These are phyloP conservation scores for Triangularia setosa DNA, from an alignment of 2,329 filamentous ascomycete species.

Conservation along the genomic window DNA sequence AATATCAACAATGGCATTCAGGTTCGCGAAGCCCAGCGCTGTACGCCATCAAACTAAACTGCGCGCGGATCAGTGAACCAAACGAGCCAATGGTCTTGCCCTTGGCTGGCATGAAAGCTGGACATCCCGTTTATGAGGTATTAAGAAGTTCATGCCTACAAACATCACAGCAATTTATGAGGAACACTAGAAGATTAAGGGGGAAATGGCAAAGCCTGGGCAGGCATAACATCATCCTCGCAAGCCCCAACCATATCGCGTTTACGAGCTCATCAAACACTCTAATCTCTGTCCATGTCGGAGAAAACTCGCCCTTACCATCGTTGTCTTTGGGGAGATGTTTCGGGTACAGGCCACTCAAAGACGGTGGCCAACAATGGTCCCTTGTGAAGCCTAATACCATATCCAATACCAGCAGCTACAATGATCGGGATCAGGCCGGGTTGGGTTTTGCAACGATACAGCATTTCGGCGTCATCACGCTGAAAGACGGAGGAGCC, in stretches of 20 bases:
- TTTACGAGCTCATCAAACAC: background rate
- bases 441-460: background rate
- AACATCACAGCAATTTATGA: background rate
- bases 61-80: background rate
- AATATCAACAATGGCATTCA: background rate
- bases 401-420: background rate
- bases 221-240: background rate
- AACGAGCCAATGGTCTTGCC: background rate
- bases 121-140: background rate
- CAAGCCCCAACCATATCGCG: background rate
- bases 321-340: background rate
- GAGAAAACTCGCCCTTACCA: background rate
- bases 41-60: background rate
- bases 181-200: background rate
- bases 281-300: background rate
- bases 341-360: background rate
- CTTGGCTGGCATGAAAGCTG: background rate
- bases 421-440: background rate
- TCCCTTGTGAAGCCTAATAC: background rate
- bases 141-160: background rate
- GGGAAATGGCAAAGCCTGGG: background rate
- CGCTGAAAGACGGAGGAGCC: background rate
- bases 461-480: background rate
- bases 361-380: background rate
- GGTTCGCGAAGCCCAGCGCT: background rate